These are phyloP conservation scores for Kockovaella imperatae DNA, from an alignment of 768 basidiomycete genomes.

Conservation along the genomic window DNA sequence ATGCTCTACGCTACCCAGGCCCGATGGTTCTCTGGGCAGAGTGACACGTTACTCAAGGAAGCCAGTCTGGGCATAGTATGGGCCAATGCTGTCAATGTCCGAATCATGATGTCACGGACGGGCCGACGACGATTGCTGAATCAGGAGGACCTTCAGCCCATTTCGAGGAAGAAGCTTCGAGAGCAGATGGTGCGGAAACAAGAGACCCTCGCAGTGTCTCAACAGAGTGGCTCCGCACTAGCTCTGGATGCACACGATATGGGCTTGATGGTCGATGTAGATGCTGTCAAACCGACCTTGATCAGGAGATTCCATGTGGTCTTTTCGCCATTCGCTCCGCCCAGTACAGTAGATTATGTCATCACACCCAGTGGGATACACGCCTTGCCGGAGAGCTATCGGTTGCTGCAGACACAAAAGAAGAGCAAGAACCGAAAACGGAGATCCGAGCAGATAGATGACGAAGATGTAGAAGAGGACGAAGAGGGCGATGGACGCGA, in stretches of 20 bases:
- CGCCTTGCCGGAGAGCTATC: slow-evolving; percentile 16
- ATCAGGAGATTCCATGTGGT: slow-evolving; percentile 68
- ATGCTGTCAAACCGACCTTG: slow-evolving; percentile 46
- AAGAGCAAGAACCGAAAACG: slow-evolving; percentile 7
- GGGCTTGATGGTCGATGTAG: background rate
- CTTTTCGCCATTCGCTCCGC: slow-evolving; percentile 60
- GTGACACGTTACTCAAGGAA: slow-evolving; percentile 61
- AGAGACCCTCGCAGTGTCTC: background rate
- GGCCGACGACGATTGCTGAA: slow-evolving; percentile 57
- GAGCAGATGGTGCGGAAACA: slow-evolving; percentile 21
- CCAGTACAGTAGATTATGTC: slow-evolving; percentile 66
- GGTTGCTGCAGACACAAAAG: slow-evolving; percentile 9
- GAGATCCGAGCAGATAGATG: background rate
- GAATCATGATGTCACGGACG: slow-evolving; percentile 75
- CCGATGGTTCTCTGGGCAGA: slow-evolving; percentile 64
- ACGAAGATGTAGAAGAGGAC: background rate
- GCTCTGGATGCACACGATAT: slow-evolving; percentile 2
- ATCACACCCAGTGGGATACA: slow-evolving; percentile 58
- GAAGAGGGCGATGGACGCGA: background rate
- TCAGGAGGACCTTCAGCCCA: slow-evolving; percentile 12
- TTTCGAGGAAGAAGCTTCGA: slow-evolving; percentile 33
- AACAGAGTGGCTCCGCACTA: background rate
- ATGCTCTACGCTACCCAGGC: slow-evolving; percentile 65
- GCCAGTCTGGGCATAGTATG: slow-evolving; percentile 80
- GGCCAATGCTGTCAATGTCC: slow-evolving; percentile 83